Base-by-base conservation (phyloP, 1,284 basidiomycete genomes). In the Sporisorium iseilematis-ciliati region DNA sequence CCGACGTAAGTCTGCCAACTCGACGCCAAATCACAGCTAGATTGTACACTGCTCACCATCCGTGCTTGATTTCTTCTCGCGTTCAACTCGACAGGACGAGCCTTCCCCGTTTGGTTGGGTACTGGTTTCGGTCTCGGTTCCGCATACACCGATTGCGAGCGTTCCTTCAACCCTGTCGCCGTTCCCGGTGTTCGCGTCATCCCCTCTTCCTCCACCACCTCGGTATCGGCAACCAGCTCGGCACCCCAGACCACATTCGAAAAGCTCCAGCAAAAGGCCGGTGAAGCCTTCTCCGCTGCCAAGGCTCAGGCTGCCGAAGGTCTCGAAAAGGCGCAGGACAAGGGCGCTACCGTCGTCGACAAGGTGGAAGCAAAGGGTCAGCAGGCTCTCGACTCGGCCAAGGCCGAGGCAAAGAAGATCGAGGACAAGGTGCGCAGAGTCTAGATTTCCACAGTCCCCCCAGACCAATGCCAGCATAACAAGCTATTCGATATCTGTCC, bases 101-200 rank as follows among this genome's bases (percentile, higher is more conserved):
- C 92, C 83, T 98, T 95, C 93, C 96, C 96, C 25, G 92, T 98
- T 72, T 92, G 94, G 68, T 90, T 98, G 65, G 90, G 93, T 7
- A 94, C 95, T 21, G 95, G 96, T 71, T 97, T 93, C 85, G 94
- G 93, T 50, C 88, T 91, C 50, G 87, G 86, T 69, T 91, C 91
- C 63, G 93, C 93, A 50, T 96, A 95, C 86, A 93, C 93, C 31
- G 93, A 97, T 89, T 97, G 95, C 88, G 94, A 97, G 88, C 91
- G 93, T 76, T 92, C 93, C 23, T 96, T 97, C 90, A 96, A 96
- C 88, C 93, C 94, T 20, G 92, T 95, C 70, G 90, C 94, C 82
- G 91, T 96, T 84, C 92, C 94, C 41, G 95, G 95, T 76, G 93
- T 93, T 66, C 91, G 93, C 78, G 89, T 97, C 79, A 87, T 88